phyloP scores from a whole-genome alignment of 495 filamentous ascomycete genomes.

The Xylaria longipes region DNA sequence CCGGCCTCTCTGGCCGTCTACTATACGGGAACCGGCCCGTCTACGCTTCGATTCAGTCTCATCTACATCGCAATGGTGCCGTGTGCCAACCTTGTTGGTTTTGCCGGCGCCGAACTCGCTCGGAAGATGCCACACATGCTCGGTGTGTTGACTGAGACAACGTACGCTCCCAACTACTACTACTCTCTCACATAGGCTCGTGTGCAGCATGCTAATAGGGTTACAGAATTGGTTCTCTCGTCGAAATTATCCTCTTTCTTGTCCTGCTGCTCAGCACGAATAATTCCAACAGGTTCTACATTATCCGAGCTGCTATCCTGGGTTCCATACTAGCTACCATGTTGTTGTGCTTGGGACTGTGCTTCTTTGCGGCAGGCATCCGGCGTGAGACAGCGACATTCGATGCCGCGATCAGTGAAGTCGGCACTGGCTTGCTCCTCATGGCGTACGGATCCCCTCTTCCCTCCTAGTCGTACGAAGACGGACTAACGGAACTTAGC shows the following conservation, averaged over 20 bases:
- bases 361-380: slow-evolving; percentile 80
- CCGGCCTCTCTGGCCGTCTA: slow-evolving; percentile 58
- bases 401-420: slow-evolving; percentile 78
- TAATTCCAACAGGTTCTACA: slow-evolving; percentile 59
- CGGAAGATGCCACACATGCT: slow-evolving; percentile 79
- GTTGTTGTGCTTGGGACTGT: slow-evolving; percentile 74
- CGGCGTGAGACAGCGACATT: slow-evolving; percentile 70
- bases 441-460: slow-evolving; percentile 63
- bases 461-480: slow-evolving; percentile 1
- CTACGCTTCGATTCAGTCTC: slow-evolving; percentile 50
- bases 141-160: slow-evolving; percentile 79
- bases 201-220: neutral
- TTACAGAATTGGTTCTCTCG: slow-evolving; percentile 67
- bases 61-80: slow-evolving; percentile 76
- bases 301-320: slow-evolving; percentile 84
- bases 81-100: slow-evolving; percentile 84
- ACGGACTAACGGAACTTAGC: slow-evolving; percentile 38
- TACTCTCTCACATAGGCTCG: neutral
- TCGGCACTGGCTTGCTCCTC: slow-evolving; percentile 78
- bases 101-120: slow-evolving; percentile 81
- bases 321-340: slow-evolving; percentile 83
- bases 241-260: slow-evolving; percentile 86
- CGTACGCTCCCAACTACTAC: slow-evolving; percentile 41
- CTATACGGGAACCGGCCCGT: slow-evolving; percentile 59
- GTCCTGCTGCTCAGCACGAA: slow-evolving; percentile 56